These are phyloP conservation scores for Cordyceps militaris DNA, from an alignment of 2,329 filamentous ascomycete genomes.

Conservation along the genomic window DNA sequence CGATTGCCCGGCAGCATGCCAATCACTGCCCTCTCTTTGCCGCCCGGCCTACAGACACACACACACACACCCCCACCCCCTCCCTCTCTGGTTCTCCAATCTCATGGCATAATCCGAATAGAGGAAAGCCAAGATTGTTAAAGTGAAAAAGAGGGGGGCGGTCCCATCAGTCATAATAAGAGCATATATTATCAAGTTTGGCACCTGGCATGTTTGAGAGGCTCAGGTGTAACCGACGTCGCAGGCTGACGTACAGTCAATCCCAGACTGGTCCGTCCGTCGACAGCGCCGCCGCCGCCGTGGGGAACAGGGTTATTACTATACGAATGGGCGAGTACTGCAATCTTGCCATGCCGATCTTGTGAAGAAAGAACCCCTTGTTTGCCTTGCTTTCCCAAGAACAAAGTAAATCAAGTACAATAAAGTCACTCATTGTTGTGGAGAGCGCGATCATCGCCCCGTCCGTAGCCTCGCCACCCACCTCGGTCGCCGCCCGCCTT, in stretches of 20 bases:
- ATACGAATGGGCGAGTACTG: background rate
- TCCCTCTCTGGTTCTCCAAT: background rate
- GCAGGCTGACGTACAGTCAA: slow-evolving; percentile 2
- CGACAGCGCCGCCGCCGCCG: background rate
- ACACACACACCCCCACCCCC: background rate
- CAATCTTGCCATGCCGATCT: slow-evolving; percentile 1
- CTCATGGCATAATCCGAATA: slow-evolving; percentile 4
- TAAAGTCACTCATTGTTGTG: background rate
- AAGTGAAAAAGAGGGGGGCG: background rate
- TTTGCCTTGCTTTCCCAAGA: no score
- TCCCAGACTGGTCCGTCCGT: background rate
- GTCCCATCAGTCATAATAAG: background rate
- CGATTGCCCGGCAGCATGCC: background rate
- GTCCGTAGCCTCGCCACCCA: background rate
- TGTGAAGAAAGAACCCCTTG: background rate
- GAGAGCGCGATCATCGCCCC: background rate
- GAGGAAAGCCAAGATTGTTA: background rate
- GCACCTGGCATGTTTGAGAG: background rate
- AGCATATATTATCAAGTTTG: background rate
- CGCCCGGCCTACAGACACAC: background rate
- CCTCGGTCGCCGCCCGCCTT: background rate
- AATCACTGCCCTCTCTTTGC: background rate
- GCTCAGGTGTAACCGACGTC: background rate
- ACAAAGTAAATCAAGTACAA: background rate
- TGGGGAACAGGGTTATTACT: no score